Percentiles rank a stretch among this genome's conserved stretches.
These are phyloP conservation scores for Haplosporangium sp. DNA, from an alignment of 371 early-diverging fungal species.

Conservation along the genomic window DNA sequence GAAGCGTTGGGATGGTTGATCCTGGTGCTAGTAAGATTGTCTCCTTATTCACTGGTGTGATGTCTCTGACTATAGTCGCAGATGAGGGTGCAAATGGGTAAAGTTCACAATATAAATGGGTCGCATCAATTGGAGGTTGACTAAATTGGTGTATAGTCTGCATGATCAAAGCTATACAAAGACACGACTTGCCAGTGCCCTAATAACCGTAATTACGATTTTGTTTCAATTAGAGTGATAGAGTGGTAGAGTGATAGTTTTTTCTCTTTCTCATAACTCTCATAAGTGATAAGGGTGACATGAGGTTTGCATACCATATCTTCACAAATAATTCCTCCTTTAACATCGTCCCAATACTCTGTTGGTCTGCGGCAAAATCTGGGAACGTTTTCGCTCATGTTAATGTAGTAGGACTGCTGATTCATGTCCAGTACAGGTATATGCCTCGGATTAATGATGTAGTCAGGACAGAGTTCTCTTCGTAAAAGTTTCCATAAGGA, in stretches of 20 bases:
- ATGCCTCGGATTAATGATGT: constrained; percentile 57
- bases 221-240: too few species aligned
- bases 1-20: constrained; percentile 50
- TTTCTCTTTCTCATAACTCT: too few species aligned
- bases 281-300: neutral
- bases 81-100: constrained; percentile 34
- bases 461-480: constrained; percentile 67
- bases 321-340: constrained; percentile 83
- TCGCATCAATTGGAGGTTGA: constrained; percentile 54
- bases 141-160: constrained; percentile 66
- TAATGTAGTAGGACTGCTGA: constrained; percentile 58
- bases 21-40: neutral
- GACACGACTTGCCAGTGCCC: constrained; percentile 83
- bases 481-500: constrained; percentile 75
- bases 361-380: constrained; percentile 29
- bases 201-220: constrained; percentile 9
- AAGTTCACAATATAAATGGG: constrained; percentile 50
- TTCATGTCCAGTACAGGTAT: constrained; percentile 56
- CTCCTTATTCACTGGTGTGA: neutral
- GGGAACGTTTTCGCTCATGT: constrained; percentile 36
- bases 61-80: constrained; percentile 14
- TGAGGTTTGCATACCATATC: constrained; percentile 68
- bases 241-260: too few species aligned
- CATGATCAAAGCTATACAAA: constrained; percentile 74
- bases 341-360: constrained; percentile 57